These are phyloP conservation scores for Colletotrichum somersetense DNA, from an alignment of 2,329 filamentous ascomycete genomes.

Conservation along the genomic window DNA sequence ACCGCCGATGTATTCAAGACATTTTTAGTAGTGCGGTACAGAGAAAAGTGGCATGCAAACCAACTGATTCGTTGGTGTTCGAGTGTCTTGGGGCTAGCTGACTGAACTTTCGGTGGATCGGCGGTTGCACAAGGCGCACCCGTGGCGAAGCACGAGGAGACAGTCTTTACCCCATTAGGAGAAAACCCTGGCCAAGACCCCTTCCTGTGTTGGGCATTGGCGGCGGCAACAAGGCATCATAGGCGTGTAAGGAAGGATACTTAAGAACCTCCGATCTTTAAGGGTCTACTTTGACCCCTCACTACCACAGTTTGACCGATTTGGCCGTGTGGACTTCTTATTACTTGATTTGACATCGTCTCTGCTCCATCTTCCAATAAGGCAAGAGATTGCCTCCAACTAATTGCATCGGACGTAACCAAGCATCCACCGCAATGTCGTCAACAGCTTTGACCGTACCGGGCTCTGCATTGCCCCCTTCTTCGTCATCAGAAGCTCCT, in stretches of 20 bases:
- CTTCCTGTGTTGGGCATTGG: not conserved
- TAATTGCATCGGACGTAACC: slow-evolving; percentile 2
- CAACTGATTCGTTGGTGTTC: slow-evolving; percentile 18
- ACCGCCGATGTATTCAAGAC: not conserved
- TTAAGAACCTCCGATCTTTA: slow-evolving; percentile 30
- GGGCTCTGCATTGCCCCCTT: not conserved
- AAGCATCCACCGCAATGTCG: not conserved
- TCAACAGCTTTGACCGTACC: not conserved
- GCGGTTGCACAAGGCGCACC: slow-evolving; percentile 17
- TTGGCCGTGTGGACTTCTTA: slow-evolving; percentile 15
- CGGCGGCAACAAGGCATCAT: slow-evolving; percentile 21
- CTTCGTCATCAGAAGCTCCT: slow-evolving; percentile 2
- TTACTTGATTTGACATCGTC: slow-evolving; percentile 32
- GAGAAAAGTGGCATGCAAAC: not conserved
- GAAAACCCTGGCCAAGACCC: slow-evolving; percentile 40
- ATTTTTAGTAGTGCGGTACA: not conserved
- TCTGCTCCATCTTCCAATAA: slow-evolving; percentile 7
- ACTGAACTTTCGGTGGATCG: slow-evolving; percentile 22
- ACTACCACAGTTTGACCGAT: not conserved
- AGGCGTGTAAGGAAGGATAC: not conserved
- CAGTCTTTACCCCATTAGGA: slow-evolving; percentile 34
- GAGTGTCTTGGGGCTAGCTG: slow-evolving; percentile 31
- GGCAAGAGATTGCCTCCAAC: not conserved
- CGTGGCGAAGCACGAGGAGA: slow-evolving; percentile 13
- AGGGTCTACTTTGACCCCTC: slow-evolving; percentile 1